Base-by-base conservation (phyloP, 2,329 filamentous ascomycete species). In the Ophiostoma sp. region DNA sequence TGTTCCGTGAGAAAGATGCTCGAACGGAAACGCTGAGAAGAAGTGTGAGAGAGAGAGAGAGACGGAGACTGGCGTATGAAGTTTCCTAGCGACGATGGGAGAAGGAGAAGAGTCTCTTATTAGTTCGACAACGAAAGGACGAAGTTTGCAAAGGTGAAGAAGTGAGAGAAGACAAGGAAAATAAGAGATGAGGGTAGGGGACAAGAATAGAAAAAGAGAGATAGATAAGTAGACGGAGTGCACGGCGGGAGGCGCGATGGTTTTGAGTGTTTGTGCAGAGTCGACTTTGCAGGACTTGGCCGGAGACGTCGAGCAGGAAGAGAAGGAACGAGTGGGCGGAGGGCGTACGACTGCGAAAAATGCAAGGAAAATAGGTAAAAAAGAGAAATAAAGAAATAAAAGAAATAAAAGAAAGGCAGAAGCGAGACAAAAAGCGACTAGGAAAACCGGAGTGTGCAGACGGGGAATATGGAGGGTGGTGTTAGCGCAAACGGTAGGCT, bases 241-340 rank as follows among this genome's bases (percentile, higher is more conserved):
- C n/a, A 48, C 65, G 36, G 65, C 33, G 66, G 66, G 66, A 48
- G 31, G 27, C 66, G 44, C 66, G 66, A 54, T 67, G 66, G 66
- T 67, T 67, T 67, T 54, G 41, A 67, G 44, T 54, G 8, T 44
- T 33, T 44, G 65, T 65, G 27, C 27, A 31, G 60, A 33, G n/a
- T n/a, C 10, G 20, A 8, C 7, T 23, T 52, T 13, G 8, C 10
- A 33, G 15, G 15, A 64, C 60, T 64, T 66, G 64, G 64, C 64
- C 64, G 64, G 41, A 67, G 39, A 67, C 64, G 65, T 44, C 48
- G 65, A 41, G 20, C 20, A 67, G 62, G 27, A 39, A 23, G 31
- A 39, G 62, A 23, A 66, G 35, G 65, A 48, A 48, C 39, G 39
- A 65, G 44, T 36, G 66, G 66, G 31, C 44, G 44, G 44, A 54